These are phyloP conservation scores for Tephrocybe sp. DNA, from an alignment of 768 basidiomycete genomes.

Conservation along the genomic window DNA sequence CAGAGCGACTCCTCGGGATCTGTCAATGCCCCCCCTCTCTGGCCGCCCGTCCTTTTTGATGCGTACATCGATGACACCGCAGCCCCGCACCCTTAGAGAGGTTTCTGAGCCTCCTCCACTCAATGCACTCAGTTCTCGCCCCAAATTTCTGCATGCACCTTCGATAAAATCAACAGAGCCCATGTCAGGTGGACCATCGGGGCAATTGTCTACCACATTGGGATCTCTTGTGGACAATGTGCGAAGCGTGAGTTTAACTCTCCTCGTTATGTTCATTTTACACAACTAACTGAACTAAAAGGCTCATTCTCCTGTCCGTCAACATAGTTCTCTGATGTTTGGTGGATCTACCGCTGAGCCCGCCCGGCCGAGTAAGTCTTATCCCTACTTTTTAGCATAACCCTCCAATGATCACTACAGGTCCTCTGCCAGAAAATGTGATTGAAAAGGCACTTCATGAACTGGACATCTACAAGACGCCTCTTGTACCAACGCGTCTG, in stretches of 20 bases:
- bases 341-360: conserved; percentile 34
- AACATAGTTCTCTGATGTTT: conserved; percentile 52
- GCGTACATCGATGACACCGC: conserved; percentile 71
- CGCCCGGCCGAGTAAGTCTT: conserved; percentile 28
- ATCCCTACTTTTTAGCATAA: not conserved
- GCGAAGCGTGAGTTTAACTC: conserved; percentile 45
- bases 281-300: conserved; percentile 21
- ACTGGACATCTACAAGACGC: conserved; percentile 77
- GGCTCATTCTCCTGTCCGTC: conserved; percentile 49
- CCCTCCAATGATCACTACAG: conserved; percentile 9
- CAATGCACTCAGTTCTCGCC: conserved; percentile 57
- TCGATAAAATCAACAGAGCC: conserved; percentile 26
- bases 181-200: conserved; percentile 22
- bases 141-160: conserved; percentile 68
- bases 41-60: conserved; percentile 55
- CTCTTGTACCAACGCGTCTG: conserved; percentile 64
- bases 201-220: conserved; percentile 44
- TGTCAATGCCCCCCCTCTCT: conserved; percentile 45
- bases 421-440: conserved; percentile 39
- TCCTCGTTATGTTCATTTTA: not conserved
- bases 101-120: conserved; percentile 71
- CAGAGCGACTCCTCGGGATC: conserved; percentile 33
- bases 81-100: conserved; percentile 47
- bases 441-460: conserved; percentile 70
- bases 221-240: conserved; percentile 58